Evolutionary conservation across 768 basidiomycete genomes (phyloP), one percentile per base, ranked within the genome.

Genomic region (Lactifluus volemus): DNA sequence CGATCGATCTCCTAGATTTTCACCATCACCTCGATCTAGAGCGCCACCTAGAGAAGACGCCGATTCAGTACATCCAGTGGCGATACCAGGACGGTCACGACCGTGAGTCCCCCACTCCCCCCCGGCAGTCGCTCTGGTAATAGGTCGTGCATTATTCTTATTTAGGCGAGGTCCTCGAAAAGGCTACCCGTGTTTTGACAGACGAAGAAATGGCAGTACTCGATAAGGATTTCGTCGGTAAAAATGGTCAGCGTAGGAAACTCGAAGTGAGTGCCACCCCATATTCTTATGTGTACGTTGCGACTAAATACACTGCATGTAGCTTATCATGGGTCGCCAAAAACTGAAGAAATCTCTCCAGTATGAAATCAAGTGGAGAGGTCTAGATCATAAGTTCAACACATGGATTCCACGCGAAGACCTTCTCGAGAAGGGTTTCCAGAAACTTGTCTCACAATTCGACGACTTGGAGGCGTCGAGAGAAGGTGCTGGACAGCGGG

Each of bases 81-180:
- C 89, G 95, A 68, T 98, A 94, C 84, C 95, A 98, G 72, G 95
- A 97, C 73, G 96, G 95, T 52, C 89, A 96, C 74, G 95, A 98
- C 79, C 89, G 93, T 89, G 72, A 66, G 84, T 78, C 10, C 58
- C 54, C 45, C 64, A 25, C 25, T 25, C 38, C 49, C 38, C 38
- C 38, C 38, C 10, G 14, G n/a, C n/a, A 29, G 12, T 62, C 65
- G 25, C 38, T 45, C 57, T 19, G 17, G 52, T 62, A 44, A 53
- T 47, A 58, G 59, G 42, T 56, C 50, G 58, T 57, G 49, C 60
- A 54, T 50, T 53, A 7, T 53, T 61, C 47, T 58, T 34, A 30
- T 52, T 51, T 60, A 91, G 88, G 88, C 66, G 95, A 98, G 75
- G 76, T 96, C 39, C 68, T 97, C 65, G 92, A 95, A 74, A 97